Evolutionary conservation across 768 basidiomycete genomes (phyloP).

Genomic region (Mycena epipterygia): DNA sequence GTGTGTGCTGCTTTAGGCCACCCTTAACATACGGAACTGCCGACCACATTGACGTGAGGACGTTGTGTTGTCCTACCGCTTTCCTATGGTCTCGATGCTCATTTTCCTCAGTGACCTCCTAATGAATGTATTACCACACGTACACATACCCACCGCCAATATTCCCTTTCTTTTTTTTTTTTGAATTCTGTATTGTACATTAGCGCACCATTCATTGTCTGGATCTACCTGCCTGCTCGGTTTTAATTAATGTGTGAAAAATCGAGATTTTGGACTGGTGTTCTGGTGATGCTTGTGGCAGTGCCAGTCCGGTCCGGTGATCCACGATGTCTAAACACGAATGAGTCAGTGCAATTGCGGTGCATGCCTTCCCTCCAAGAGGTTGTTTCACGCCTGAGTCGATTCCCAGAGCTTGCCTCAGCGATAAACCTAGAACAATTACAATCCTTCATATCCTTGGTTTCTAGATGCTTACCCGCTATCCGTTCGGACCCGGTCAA

Average conservation of each 20-base stretch:
- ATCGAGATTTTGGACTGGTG: no score
- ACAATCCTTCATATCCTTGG: not conserved
- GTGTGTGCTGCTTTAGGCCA: slow-evolving; percentile 57
- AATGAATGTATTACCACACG: slow-evolving; percentile 45
- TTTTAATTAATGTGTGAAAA: not conserved
- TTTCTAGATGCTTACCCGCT: not conserved
- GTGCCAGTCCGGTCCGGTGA: no score
- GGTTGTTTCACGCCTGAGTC: not conserved
- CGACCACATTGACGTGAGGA: slow-evolving; percentile 97
- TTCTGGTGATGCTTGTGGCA: no score
- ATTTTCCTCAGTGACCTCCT: slow-evolving; percentile 61
- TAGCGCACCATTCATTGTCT: slow-evolving; percentile 21
- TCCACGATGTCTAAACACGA: no score
- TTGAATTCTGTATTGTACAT: slow-evolving; percentile 38
- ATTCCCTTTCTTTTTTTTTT: slow-evolving; percentile 16
- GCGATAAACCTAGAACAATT: not conserved
- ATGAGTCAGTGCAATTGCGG: no score
- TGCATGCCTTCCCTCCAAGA: not conserved
- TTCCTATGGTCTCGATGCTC: not conserved
- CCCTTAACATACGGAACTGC: slow-evolving; percentile 76
- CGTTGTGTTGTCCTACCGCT: slow-evolving; percentile 71
- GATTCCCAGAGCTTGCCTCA: not conserved
- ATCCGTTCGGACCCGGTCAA: not conserved
- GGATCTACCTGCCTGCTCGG: slow-evolving; percentile 22
- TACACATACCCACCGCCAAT: slow-evolving; percentile 21